Base-by-base conservation (phyloP, 2,329 filamentous ascomycete genomes). In the Colletotrichum simmondsii region DNA sequence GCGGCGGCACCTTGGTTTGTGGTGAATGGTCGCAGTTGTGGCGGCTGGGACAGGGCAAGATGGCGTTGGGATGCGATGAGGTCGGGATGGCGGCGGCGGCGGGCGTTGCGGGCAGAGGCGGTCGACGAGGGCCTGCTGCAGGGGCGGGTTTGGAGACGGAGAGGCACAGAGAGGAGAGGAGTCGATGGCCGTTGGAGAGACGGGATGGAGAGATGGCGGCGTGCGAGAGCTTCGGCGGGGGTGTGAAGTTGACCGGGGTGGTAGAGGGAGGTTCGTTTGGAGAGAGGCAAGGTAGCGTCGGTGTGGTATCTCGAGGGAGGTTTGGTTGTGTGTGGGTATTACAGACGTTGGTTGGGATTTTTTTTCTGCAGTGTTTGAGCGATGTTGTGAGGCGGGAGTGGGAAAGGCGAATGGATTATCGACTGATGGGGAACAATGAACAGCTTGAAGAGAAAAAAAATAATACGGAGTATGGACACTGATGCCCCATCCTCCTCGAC, bases 391-490 rank as follows among this genome's bases (percentile, higher is more conserved):
- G 62, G 58, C 58, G 62, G 49, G 35, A 63, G 71, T 67, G 42
- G 37, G 66, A 72, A 65, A 42, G 52, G 71, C 46, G 68, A 73
- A 73, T 67, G 68, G 72, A 73, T 67, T 72, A 68, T 73, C 62
- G 58, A 66, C 62, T 71, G 71, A 72, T 67, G 68, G 71, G 59
- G 71, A 73, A 72, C 68, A 72, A 73, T 71, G 71, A 63, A 73
- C 52, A 73, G 71, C 68, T 71, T 68, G 68, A 66, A 67, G 68
- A 67, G 57, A 58, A 72, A 71, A 73, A 73, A 72, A 73, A 72
- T 72, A 52, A 62, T 72, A 73, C 67, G 54, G 67, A 67, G 65
- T 60, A 67, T 46, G 67, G 66, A 65, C 49, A 70, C 60, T 70
- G 67, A 69, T 64, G 71, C 67, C 71, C 71, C 67, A 71, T 70